Percentiles rank a stretch among this genome's conserved stretches.
Evolutionary conservation across 1,284 basidiomycete genomes (phyloP).

Genomic region (Apiotrichum laibachii): DNA sequence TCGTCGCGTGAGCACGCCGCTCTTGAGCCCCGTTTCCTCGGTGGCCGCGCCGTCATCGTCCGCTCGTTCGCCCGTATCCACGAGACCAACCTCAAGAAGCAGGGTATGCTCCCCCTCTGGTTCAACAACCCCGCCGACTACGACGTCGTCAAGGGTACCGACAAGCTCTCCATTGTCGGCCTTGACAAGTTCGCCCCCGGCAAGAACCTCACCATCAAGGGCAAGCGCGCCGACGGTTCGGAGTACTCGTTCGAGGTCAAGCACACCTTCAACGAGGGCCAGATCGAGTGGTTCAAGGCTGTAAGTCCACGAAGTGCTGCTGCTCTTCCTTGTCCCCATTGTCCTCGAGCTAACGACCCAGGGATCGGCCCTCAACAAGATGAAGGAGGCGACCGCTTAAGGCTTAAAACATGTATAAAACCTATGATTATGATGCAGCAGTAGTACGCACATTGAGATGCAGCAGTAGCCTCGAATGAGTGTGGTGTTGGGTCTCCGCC

Average conservation of each 20-base stretch:
- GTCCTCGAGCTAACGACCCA: no score
- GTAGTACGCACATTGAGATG: no score
- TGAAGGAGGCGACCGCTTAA: no score
- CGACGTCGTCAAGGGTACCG: conserved; percentile 76
- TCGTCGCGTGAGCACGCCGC: conserved; percentile 98
- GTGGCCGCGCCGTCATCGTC: conserved; percentile 91
- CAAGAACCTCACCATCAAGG: conserved; percentile 75
- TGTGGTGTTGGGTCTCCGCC: no score
- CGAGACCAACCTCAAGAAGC: conserved; percentile 89
- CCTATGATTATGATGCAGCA: no score
- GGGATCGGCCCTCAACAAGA: no score
- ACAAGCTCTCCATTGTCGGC: conserved; percentile 80
- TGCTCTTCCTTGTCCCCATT: no score
- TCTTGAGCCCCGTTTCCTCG: conserved; percentile 94
- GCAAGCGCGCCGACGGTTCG: conserved; percentile 78
- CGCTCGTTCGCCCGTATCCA: conserved; percentile 96
- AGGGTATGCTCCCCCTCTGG: conserved; percentile 78
- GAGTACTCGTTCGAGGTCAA: conserved; percentile 59
- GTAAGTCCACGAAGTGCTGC: no score
- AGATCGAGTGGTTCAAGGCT: conserved; percentile 46
- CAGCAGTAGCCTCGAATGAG: no score
- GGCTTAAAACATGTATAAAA: no score
- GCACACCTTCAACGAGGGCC: conserved; percentile 59
- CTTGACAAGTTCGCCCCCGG: conserved; percentile 80
- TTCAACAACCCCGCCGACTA: conserved; percentile 87